These are phyloP conservation scores for Solanum rostratum DNA, from an alignment of 257 asterid species.

Conservation along the genomic window DNA sequence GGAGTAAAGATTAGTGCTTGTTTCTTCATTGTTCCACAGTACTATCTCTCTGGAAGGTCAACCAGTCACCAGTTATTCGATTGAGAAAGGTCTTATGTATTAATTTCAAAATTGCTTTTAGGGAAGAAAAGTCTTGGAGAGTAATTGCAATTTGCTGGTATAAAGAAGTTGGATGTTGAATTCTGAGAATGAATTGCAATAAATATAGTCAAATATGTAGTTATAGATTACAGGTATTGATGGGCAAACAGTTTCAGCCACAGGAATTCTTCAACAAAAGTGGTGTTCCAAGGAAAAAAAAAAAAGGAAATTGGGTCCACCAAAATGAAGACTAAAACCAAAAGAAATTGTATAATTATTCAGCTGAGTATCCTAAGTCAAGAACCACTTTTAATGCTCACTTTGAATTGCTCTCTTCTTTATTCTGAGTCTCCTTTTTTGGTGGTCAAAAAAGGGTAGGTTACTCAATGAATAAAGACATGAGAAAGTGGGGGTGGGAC, in stretches of 20 bases:
- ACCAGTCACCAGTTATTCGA: neutral
- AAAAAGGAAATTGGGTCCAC: neutral
- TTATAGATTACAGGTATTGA: neutral
- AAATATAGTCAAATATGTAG: neutral
- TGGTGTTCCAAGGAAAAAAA: neutral
- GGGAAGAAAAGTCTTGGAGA: neutral
- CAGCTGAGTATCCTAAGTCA: neutral
- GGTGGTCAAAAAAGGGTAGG: neutral
- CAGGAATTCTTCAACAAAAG: neutral
- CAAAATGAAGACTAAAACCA: neutral
- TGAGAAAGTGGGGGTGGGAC: conserved; percentile 22
- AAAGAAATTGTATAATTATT: neutral
- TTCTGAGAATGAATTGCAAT: neutral
- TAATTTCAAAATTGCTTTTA: neutral
- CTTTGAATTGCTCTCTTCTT: conserved; percentile 8
- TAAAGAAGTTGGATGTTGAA: neutral
- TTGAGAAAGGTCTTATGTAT: neutral
- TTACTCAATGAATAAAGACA: conserved; percentile 14
- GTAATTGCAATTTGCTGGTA: neutral
- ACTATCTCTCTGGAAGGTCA: neutral
- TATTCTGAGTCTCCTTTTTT: conserved; percentile 1
- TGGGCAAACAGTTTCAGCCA: neutral
- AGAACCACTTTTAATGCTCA: conserved; percentile 7
- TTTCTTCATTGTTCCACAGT: neutral
- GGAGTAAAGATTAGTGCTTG: neutral